These are phyloP conservation scores for Capsicum pubescens DNA, from an alignment of 257 asterid genomes.

Conservation along the genomic window DNA sequence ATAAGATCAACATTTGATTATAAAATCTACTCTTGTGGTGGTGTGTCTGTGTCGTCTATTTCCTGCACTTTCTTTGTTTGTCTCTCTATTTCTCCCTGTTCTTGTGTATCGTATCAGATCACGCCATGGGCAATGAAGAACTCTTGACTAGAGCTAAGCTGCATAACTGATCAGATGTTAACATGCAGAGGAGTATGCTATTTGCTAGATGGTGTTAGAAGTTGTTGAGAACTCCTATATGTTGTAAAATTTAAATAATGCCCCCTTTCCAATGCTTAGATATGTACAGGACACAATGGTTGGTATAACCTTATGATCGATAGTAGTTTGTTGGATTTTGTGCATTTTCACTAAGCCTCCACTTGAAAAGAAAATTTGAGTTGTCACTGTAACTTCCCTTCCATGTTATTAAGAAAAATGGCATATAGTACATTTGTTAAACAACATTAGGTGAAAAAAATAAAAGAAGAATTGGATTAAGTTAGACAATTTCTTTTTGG, in stretches of 20 bases:
- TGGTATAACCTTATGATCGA: background rate
- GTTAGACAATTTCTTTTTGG: background rate
- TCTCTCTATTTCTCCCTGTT: background rate
- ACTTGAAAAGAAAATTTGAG: slow-evolving; percentile 19
- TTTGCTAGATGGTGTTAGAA: slow-evolving; percentile 16
- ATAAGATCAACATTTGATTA: background rate
- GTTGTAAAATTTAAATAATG: background rate
- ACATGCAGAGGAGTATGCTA: background rate
- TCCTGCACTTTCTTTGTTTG: background rate
- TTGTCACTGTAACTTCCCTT: background rate
- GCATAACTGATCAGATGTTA: no score
- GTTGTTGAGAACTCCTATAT: background rate
- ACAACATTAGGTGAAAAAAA: background rate
- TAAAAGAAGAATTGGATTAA: background rate
- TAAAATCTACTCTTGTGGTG: background rate
- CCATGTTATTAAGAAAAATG: background rate
- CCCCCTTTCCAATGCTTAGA: background rate
- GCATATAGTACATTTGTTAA: background rate
- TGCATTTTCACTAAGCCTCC: background rate
- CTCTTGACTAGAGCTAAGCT: no score
- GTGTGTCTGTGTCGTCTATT: background rate
- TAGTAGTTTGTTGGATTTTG: slow-evolving; percentile 5
- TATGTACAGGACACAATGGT: background rate
- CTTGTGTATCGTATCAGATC: no score
- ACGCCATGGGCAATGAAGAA: no score